Base-by-base conservation (phyloP, 2,329 filamentous ascomycete genomes). In the Pleoardoris graminearum region DNA sequence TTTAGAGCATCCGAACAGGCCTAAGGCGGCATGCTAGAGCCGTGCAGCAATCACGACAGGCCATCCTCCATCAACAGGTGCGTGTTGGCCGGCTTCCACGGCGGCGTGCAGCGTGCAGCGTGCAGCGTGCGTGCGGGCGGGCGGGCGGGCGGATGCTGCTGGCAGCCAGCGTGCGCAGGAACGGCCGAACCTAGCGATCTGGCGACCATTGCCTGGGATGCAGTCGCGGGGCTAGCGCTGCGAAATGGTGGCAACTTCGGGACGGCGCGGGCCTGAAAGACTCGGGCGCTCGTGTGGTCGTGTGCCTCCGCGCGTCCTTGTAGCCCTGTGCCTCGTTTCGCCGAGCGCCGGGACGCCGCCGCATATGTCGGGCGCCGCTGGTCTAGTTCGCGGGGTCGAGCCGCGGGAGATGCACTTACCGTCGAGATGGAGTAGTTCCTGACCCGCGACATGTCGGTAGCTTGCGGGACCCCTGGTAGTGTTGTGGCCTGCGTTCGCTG, bases 341-440 rank as follows among this genome's bases (percentile, higher is more conserved):
- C 53, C 60, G 55, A 55, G 46, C 54, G 52, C 44, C 57, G 54
- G 56, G 54, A 47, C 33, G 33, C 50, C 47, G 17, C 11, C 16
- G 36, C 27, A 25, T 25, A 30, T 33, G 35, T 53, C 45, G 53
- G 36, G 51, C 11, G 53, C 53, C 50, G 51, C 39, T 56, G 50
- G 22, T 50, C 36, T 48, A 54, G 49, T 43, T 54, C 49, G 33
- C 38, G 39, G 47, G 56, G 59, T 56, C 60, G 48, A 14, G 17
- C 14, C 5, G 11, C 33, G 14, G 14, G 33, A 7, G n/a, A 17
- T 36, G 12, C 50, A 68, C 70, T 69, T 61, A 73, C 70, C 51
- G 65, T 69, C 6, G 67, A 70, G 21, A 73, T 72, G 14, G 68
- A 71, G 53, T 73, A 73, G 50, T 68, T 73, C 50, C 69, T 63